Conservation (phyloP, 345 rosid species). For the Gynandropsis gynandra region DNA sequence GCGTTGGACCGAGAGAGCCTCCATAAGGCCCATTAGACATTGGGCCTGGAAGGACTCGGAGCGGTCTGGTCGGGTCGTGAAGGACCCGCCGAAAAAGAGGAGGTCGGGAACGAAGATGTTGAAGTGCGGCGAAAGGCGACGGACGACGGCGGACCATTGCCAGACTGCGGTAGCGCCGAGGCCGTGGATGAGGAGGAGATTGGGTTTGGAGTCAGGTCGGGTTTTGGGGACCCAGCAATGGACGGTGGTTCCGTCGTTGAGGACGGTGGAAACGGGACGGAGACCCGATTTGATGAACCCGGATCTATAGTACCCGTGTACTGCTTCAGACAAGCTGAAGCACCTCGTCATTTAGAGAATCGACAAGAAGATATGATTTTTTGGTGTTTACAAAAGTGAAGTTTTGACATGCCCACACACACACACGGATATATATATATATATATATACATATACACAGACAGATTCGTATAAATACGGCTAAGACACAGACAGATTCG, state of each 20-base stretch:
- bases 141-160: conserved; percentile 60
- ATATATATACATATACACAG: too few relatives aligned
- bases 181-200: conserved; percentile 79
- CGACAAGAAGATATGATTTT: background rate
- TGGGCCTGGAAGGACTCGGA: conserved; percentile 51
- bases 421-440: too few relatives aligned
- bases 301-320: conserved; percentile 38
- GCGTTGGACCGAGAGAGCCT: conserved; percentile 29
- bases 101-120: conserved; percentile 73
- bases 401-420: too few relatives aligned
- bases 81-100: conserved; percentile 73
- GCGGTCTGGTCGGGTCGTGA: conserved; percentile 55
- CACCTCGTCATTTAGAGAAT: conserved; percentile 43
- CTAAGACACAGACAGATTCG: too few relatives aligned
- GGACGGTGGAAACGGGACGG: conserved; percentile 51
- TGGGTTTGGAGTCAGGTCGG: conserved; percentile 30
- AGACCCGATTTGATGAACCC: conserved; percentile 49
- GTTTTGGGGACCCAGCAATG: conserved; percentile 73
- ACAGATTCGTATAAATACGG: too few relatives aligned
- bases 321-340: conserved; percentile 51
- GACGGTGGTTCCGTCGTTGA: conserved; percentile 65
- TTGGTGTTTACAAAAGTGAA: too few relatives aligned
- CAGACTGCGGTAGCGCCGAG: conserved; percentile 72
- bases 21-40: conserved; percentile 48
- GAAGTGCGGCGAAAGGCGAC: conserved; percentile 36